Evolutionary conservation across 768 basidiomycete genomes (phyloP).

Genomic region (Rhodotorula paludigena): DNA sequence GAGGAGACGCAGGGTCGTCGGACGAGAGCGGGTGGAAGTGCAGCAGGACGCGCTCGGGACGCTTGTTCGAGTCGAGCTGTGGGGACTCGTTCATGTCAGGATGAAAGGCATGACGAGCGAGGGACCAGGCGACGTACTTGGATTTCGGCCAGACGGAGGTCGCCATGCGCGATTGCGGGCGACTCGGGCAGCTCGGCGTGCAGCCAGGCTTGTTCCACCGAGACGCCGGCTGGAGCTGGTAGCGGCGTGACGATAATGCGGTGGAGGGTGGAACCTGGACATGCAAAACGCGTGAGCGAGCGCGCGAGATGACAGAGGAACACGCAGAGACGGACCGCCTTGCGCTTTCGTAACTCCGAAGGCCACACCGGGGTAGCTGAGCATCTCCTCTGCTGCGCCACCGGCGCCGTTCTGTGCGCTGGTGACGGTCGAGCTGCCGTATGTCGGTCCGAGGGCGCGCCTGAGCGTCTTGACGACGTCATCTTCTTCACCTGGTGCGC

Average conservation of each 20-base stretch:
- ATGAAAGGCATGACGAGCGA: neutral
- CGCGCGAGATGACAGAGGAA: neutral
- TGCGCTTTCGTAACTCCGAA: slow-evolving; percentile 30
- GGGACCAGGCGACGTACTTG: neutral
- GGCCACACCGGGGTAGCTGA: slow-evolving; percentile 46
- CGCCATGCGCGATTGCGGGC: slow-evolving; percentile 10
- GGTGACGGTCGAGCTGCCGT: slow-evolving; percentile 9
- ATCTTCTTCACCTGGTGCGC: slow-evolving; percentile 1
- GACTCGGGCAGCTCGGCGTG: slow-evolving; percentile 6
- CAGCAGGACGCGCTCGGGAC: neutral
- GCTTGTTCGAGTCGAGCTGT: neutral
- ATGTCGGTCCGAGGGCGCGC: slow-evolving; percentile 44
- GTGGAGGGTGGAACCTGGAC: slow-evolving; percentile 9
- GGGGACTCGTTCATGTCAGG: neutral
- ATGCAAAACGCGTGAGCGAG: neutral
- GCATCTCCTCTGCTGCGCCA: slow-evolving; percentile 26
- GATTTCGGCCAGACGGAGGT: slow-evolving; percentile 41
- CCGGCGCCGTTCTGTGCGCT: neutral
- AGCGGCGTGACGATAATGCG: slow-evolving; percentile 27
- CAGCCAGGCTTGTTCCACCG: slow-evolving; percentile 22
- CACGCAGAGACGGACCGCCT: neutral
- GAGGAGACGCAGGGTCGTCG: neutral
- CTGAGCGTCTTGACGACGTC: slow-evolving; percentile 36
- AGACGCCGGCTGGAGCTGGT: slow-evolving; percentile 1
- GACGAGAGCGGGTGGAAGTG: neutral